Evolutionary conservation across 2,329 filamentous ascomycete genomes (phyloP).

Genomic region (Fusarium illudens): DNA sequence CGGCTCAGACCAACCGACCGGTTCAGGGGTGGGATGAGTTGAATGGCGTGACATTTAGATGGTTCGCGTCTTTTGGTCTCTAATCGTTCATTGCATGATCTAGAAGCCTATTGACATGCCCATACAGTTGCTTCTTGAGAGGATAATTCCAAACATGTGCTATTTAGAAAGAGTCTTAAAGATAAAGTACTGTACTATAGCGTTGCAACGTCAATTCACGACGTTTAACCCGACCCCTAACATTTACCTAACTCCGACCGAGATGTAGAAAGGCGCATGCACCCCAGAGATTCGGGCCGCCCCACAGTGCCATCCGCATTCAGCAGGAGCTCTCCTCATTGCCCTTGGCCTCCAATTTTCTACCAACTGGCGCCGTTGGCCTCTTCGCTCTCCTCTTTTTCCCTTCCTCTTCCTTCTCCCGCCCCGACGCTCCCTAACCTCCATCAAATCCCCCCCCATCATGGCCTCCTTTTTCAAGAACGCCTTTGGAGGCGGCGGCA

Average conservation of each 20-base stretch:
- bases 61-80: neutral
- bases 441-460: conserved; percentile 38
- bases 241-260: neutral
- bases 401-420: conserved; percentile 20
- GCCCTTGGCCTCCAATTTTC: conserved; percentile 39
- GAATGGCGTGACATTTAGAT: neutral
- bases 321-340: conserved; percentile 39
- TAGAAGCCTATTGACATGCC: neutral
- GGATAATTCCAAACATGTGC: neutral
- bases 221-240: neutral
- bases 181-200: neutral
- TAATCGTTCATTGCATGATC: neutral
- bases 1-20: neutral
- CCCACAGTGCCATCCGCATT: conserved; percentile 30
- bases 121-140: neutral
- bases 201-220: neutral
- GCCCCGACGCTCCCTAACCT: conserved; percentile 29
- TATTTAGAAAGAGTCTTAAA: too few relatives aligned
- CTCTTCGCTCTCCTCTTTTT: conserved; percentile 27
- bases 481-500: conserved; percentile 73
- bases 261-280: conserved; percentile 8
- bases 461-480: conserved; percentile 72
- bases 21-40: neutral
- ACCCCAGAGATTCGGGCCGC: conserved; percentile 34
- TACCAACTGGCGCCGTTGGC: conserved; percentile 36